These are phyloP conservation scores for Yarrowia divulgata DNA, from an alignment of 805 yeast species.

Conservation along the genomic window DNA sequence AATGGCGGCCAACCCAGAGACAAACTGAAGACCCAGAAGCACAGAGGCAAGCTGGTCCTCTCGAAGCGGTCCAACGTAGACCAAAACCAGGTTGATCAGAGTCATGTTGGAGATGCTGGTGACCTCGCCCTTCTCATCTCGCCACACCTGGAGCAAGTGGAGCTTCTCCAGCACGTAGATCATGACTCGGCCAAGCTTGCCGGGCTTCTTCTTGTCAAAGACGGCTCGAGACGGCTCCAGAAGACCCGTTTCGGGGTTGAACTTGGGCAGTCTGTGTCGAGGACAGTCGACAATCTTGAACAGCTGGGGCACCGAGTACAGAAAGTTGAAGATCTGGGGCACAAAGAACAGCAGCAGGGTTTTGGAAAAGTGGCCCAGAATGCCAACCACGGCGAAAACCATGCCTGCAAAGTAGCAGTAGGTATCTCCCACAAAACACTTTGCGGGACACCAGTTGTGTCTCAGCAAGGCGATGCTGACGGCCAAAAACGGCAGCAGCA, in stretches of 20 bases:
- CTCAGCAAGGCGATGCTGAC: slow-evolving; percentile 77
- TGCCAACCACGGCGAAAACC: slow-evolving; percentile 98
- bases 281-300: slow-evolving; percentile 91
- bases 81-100: slow-evolving; percentile 78
- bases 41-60: slow-evolving; percentile 76
- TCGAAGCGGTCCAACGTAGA: slow-evolving; percentile 88
- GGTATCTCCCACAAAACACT: slow-evolving; percentile 96
- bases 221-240: slow-evolving; percentile 70
- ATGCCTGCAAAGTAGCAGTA: slow-evolving; percentile 98
- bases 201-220: slow-evolving; percentile 46
- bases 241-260: slow-evolving; percentile 69
- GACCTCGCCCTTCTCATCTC: slow-evolving; percentile 48
- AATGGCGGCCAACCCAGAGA: slow-evolving; percentile 70
- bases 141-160: slow-evolving; percentile 58
- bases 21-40: slow-evolving; percentile 68
- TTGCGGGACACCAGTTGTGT: slow-evolving; percentile 90
- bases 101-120: slow-evolving; percentile 80
- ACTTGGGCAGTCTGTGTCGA: slow-evolving; percentile 88
- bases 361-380: slow-evolving; percentile 94
- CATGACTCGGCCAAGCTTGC: slow-evolving; percentile 45
- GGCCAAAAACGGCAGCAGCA: slow-evolving; percentile 86
- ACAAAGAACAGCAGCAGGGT: slow-evolving; percentile 84
- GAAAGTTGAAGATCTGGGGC: slow-evolving; percentile 90
- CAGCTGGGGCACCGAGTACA: slow-evolving; percentile 91
- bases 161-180: slow-evolving; percentile 59